Conservation (phyloP, 768 basidiomycete genomes). For the Cystobasidium onofrii region DNA sequence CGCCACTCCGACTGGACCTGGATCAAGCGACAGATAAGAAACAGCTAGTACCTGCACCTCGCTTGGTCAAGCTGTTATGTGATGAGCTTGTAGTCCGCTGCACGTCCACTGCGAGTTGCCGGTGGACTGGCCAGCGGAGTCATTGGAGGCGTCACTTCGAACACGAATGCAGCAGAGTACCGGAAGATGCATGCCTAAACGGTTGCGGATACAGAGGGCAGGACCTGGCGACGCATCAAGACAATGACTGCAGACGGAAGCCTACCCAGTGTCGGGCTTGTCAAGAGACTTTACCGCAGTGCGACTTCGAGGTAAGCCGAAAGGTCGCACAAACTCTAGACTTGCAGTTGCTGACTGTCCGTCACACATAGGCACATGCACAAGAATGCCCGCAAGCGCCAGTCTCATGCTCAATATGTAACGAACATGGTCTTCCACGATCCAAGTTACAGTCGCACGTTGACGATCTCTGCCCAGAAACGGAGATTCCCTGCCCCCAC, state of each 20-base stretch:
- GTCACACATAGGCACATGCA: not conserved
- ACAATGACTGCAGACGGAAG: not conserved
- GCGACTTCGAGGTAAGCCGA: conserved; percentile 2
- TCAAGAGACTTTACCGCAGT: not conserved
- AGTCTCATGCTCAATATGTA: not conserved
- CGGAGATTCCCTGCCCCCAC: not conserved
- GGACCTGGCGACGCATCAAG: not conserved
- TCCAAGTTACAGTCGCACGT: not conserved
- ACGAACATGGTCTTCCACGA: not conserved
- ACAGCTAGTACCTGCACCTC: conserved; percentile 16
- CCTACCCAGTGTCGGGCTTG: not conserved
- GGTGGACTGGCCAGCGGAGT: conserved; percentile 15
- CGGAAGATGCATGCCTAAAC: conserved; percentile 1
- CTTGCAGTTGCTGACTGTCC: not conserved
- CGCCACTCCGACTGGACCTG: conserved; percentile 6
- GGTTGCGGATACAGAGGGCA: not conserved
- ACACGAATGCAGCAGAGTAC: conserved; percentile 8
- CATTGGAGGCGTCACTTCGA: conserved; percentile 8
- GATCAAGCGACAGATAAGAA: not conserved
- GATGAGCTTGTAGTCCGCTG: conserved; percentile 21
- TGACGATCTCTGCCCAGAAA: not conserved
- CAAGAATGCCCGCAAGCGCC: not conserved
- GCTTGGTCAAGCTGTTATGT: conserved; percentile 28
- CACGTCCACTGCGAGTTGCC: not conserved
- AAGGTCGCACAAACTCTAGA: not conserved